Conservation (phyloP, 202 grass and related monocot genomes). For the Zoysia matrella region DNA sequence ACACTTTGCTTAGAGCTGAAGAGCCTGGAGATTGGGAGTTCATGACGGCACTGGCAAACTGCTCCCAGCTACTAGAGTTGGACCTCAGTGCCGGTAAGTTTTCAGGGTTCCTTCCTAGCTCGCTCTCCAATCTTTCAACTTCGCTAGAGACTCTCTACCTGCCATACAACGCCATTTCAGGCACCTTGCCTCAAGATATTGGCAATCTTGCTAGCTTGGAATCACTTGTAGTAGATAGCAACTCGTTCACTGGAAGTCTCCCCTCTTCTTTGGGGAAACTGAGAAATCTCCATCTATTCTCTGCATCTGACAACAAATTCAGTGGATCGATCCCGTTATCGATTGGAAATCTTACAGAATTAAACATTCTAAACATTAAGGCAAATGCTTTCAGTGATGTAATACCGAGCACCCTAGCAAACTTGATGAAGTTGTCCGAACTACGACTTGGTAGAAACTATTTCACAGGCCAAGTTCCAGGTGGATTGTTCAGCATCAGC, state of each 20-base stretch:
- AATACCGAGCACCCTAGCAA: neutral
- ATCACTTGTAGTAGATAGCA: neutral
- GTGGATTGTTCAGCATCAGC: neutral
- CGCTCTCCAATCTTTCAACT: neutral
- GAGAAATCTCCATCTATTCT: neutral
- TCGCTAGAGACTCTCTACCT: neutral
- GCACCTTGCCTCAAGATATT: neutral
- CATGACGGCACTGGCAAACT: neutral
- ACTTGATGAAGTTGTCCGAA: neutral
- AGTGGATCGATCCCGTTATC: neutral
- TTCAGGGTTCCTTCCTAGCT: neutral
- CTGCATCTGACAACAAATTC: neutral
- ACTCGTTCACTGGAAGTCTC: neutral
- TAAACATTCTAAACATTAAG: neutral
- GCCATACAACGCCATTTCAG: neutral
- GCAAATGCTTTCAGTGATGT: neutral
- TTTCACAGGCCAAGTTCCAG: neutral
- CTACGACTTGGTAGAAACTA: neutral
- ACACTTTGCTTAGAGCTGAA: slow-evolving; percentile 6
- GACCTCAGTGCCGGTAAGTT: neutral
- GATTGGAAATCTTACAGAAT: slow-evolving; percentile 11
- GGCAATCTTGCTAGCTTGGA: neutral
- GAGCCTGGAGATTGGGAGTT: neutral
- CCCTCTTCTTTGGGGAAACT: neutral
- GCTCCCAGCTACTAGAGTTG: neutral